A percentile compares a stretch with the other conserved stretches of the same genome.
Conservation (phyloP, 2,329 filamentous ascomycete genomes). For the Penicillium janthinellum region DNA sequence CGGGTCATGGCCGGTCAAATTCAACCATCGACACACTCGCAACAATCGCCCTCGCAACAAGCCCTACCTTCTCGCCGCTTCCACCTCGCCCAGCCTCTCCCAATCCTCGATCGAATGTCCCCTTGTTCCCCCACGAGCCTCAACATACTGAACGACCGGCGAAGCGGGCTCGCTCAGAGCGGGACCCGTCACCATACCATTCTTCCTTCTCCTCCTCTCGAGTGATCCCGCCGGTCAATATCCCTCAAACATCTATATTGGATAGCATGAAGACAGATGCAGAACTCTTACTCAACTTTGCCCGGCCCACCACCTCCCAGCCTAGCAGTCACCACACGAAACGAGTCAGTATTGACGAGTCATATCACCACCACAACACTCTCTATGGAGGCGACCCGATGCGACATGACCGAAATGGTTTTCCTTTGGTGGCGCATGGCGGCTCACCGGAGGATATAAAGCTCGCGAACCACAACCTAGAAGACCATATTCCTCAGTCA, state of each 20-base stretch:
- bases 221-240: constrained; percentile 29
- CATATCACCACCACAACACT: constrained; percentile 21
- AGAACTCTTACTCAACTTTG: constrained; percentile 50
- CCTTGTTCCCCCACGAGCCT: constrained; percentile 34
- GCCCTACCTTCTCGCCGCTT: constrained; percentile 45
- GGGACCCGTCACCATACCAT: constrained; percentile 48
- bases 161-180: constrained; percentile 64
- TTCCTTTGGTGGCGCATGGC: constrained; percentile 18
- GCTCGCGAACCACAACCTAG: constrained; percentile 13
- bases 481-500: constrained; percentile 32
- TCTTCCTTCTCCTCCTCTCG: constrained; percentile 26
- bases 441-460: constrained; percentile 22
- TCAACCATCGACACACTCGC: constrained; percentile 54
- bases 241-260: constrained; percentile 35
- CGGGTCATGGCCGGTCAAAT: constrained; percentile 47
- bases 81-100: constrained; percentile 36
- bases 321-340: constrained; percentile 30
- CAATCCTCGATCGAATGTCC: constrained; percentile 25
- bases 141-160: constrained; percentile 52
- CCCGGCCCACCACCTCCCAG: constrained; percentile 41
- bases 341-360: constrained; percentile 37
- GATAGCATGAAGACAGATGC: constrained; percentile 52
- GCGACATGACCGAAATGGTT: constrained; percentile 26
- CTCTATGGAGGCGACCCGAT: constrained; percentile 24
- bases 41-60: constrained; percentile 54